A percentile compares a stretch with the other conserved stretches of the same genome.
These are phyloP conservation scores for Telfairia occidentalis DNA, from an alignment of 331 rosid genomes.

Conservation along the genomic window DNA sequence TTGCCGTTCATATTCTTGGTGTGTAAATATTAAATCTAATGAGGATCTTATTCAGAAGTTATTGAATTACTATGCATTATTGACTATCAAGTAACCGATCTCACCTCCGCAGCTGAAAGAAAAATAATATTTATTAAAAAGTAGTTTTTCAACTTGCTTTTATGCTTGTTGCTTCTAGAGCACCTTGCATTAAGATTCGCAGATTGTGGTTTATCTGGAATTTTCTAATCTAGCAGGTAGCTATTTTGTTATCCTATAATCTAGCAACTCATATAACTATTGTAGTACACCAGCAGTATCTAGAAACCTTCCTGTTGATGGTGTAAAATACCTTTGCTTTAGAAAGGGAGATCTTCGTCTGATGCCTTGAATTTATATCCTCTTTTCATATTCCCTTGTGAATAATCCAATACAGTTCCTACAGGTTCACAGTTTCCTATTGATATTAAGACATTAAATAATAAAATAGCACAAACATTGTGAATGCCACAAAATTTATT, in stretches of 20 bases:
- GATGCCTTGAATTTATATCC: background rate
- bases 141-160: background rate
- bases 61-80: background rate
- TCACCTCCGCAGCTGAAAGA: background rate
- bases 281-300: background rate
- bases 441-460: background rate
- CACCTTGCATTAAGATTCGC: background rate
- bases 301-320: background rate
- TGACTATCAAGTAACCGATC: background rate
- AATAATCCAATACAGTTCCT: background rate
- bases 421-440: background rate
- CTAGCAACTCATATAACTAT: background rate
- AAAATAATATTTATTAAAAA: background rate
- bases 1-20: background rate
- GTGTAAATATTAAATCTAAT: background rate
- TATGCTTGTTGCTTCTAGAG: slow-evolving; percentile 1
- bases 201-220: background rate
- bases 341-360: background rate
- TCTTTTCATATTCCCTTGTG: background rate
- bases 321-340: background rate
- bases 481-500: background rate
- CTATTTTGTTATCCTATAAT: background rate
- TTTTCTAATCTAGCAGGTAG: background rate
- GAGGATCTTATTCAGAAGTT: background rate
- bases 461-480: background rate